Evolutionary conservation across 768 basidiomycete genomes (phyloP).

Genomic region (Agrocybe praecox): DNA sequence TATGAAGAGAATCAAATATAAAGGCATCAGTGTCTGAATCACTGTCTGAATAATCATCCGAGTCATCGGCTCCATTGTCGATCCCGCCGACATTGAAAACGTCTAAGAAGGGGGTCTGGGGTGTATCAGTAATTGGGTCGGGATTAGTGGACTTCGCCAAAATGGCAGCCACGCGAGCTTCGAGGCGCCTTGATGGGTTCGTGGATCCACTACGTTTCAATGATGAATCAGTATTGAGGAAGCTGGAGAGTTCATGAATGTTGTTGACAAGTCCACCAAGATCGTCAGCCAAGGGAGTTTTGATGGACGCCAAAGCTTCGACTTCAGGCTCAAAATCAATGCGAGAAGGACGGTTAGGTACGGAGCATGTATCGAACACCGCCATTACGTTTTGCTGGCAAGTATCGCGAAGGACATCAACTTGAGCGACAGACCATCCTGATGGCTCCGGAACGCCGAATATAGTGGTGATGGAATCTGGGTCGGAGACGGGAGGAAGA

Average conservation of each 20-base stretch:
- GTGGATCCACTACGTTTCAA: conserved; percentile 30
- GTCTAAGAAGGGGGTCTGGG: conserved; percentile 81
- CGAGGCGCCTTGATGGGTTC: conserved; percentile 62
- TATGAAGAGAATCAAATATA: conserved; percentile 57
- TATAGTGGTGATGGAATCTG: conserved; percentile 64
- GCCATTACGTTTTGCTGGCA: conserved; percentile 82
- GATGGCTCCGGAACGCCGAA: conserved; percentile 84
- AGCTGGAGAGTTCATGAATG: conserved; percentile 73
- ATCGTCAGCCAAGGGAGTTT: conserved; percentile 56
- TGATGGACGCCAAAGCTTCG: conserved; percentile 42
- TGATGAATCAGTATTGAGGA: conserved; percentile 60
- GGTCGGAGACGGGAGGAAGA: conserved; percentile 33
- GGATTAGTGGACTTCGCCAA: conserved; percentile 75
- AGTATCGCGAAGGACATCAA: conserved; percentile 56
- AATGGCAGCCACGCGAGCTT: conserved; percentile 81
- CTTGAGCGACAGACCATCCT: conserved; percentile 85
- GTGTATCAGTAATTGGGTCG: conserved; percentile 54
- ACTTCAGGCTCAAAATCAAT: conserved; percentile 75
- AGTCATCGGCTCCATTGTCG: conserved; percentile 40
- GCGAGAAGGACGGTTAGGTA: conserved; percentile 67
- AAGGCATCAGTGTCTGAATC: conserved; percentile 63
- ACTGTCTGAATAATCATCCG: conserved; percentile 48
- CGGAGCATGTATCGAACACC: conserved; percentile 83
- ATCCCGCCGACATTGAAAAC: conserved; percentile 64
- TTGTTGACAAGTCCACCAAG: conserved; percentile 80